phyloP scores from a whole-genome alignment of 2,329 filamentous ascomycete genomes.

The Allantophomopsis lycopodina region DNA sequence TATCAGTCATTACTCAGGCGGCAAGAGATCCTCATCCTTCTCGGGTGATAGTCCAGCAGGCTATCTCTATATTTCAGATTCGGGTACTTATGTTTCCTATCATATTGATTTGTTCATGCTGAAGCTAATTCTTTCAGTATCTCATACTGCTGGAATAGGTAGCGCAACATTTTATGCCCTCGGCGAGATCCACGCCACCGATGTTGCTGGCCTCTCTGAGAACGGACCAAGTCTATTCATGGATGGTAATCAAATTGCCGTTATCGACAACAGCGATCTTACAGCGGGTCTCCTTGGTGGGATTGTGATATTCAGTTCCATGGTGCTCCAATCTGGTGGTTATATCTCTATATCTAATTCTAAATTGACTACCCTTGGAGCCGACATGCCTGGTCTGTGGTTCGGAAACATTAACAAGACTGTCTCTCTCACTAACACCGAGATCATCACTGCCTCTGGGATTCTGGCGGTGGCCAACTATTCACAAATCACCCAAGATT shows the following conservation, averaged over 20 bases:
- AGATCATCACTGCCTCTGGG: conserved; percentile 9
- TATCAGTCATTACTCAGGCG: conserved; percentile 16
- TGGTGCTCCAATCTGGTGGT: conserved; percentile 6
- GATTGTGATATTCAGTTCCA: conserved; percentile 12
- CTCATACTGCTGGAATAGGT: conserved; percentile 17
- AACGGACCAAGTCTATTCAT: conserved; percentile 14
- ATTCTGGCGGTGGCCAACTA: conserved; percentile 14
- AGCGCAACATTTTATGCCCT: conserved; percentile 19
- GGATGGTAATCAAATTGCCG: conserved; percentile 13
- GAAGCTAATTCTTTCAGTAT: conserved; percentile 2
- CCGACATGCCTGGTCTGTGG: conserved; percentile 15
- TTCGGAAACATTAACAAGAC: conserved; percentile 17
- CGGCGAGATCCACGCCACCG: conserved; percentile 12
- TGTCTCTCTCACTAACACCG: conserved; percentile 5
- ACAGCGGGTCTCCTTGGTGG: conserved; percentile 17
- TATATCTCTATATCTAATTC: conserved; percentile 11
- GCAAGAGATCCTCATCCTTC: conserved; percentile 18
- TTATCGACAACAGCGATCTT: conserved; percentile 9
- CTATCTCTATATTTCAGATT: conserved; percentile 15
- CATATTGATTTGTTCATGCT: no score
- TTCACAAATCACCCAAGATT: conserved; percentile 19
- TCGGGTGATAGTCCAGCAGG: conserved; percentile 18
- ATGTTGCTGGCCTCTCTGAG: conserved; percentile 14
- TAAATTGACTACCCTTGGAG: conserved; percentile 9
- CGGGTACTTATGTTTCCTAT: background rate